Percentiles rank a stretch among this genome's conserved stretches.
Conservation (phyloP, 2,329 filamentous ascomycete genomes). For the Geosmithia putterillii region DNA sequence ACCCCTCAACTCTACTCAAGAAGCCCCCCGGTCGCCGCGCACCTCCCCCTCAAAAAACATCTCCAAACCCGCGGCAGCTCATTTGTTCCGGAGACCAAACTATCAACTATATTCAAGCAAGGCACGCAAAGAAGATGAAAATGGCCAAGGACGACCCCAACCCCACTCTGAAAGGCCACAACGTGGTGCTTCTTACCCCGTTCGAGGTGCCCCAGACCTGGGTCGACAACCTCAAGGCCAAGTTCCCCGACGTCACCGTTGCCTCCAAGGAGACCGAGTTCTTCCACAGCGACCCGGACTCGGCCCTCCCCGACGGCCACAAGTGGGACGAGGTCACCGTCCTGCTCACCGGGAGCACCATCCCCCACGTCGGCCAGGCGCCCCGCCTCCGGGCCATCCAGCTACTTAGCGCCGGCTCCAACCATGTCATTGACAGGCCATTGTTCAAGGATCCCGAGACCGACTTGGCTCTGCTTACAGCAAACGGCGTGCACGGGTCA, state of each 20-base stretch:
- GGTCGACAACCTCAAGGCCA: constrained; percentile 19
- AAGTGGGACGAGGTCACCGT: constrained; percentile 37
- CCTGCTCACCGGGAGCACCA: constrained; percentile 25
- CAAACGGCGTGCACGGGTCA: constrained; percentile 46
- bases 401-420: constrained; percentile 40
- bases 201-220: constrained; percentile 16
- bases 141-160: constrained; percentile 9
- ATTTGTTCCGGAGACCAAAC: no score
- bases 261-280: constrained; percentile 6
- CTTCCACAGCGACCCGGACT: constrained; percentile 14
- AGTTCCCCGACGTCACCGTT: constrained; percentile 32
- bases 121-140: neutral
- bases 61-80: no score
- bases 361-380: constrained; percentile 29
- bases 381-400: constrained; percentile 40
- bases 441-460: constrained; percentile 37
- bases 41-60: no score
- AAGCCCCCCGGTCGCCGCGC: no score
- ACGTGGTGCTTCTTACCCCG: constrained; percentile 28
- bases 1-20: no score
- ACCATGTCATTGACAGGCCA: constrained; percentile 31
- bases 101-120: no score
- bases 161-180: constrained; percentile 32
- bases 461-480: constrained; percentile 30
- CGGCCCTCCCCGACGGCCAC: constrained; percentile 9